Base-by-base conservation (phyloP, 805 yeast genomes). In the Saccharomycopsis sp. region DNA sequence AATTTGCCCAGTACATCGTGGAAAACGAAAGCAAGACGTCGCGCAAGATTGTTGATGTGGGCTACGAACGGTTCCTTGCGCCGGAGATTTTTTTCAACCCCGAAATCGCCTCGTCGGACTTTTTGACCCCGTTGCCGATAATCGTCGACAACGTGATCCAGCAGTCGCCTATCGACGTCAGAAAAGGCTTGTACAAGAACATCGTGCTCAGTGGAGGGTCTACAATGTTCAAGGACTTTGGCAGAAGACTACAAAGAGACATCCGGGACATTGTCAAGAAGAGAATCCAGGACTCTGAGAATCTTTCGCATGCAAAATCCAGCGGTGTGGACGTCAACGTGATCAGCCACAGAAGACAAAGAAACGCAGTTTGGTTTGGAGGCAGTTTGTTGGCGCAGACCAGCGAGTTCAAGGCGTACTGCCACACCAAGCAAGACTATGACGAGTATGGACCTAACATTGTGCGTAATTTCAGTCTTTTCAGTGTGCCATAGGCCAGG, bases 291-390 rank as follows among this genome's bases (percentile, higher is more conserved):
- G 78, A 79, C 60, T 85, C 91, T 70, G 99, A 94, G 74, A 76
- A 77, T 66, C 75, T 85, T 60, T 83, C 91, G 66, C 61, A 64
- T 54, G 84, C 84, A 46, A 87, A 83, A 69, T 85, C 95, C 24
- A 87, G 95, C 34, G 99, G 99, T 71, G 95, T 94, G 54, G 96
- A 91, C 58, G 99, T 94, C 57, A 95, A 89, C 74, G 99, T 94
- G 61, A 91, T 94, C 64, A 84, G 96, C 29, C 99, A 94, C 76
- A 91, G 92, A 77, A 88, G 94, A 74, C 99, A 94, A 77, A 83
- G 97, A 71, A 90, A 94, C 68, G 99, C 99, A 2, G 99, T 94
- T 59, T 94, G 99, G 99, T 94, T 92, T 70, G 99, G 99, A 66
- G 99, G 99, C 64, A 88, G 96, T 20, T 76, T 94, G 65, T 79